Conservation (phyloP, 148 eudicot genomes). For the Suaeda aralocaspica region DNA sequence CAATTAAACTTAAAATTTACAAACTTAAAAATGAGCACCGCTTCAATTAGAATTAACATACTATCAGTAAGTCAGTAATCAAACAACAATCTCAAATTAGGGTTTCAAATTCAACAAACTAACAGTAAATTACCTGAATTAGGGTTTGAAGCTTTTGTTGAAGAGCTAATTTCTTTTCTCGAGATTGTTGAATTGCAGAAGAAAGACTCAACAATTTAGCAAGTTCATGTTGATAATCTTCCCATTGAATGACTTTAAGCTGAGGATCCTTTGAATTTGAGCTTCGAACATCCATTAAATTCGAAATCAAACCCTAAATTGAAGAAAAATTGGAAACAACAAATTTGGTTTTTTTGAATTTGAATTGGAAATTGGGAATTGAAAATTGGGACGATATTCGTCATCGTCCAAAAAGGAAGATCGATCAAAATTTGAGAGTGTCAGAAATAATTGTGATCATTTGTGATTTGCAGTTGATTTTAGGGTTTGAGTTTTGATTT, state of each 20-base stretch:
- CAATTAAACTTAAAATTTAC: neutral
- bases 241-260: constrained; percentile 57
- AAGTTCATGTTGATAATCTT: constrained; percentile 77
- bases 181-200: constrained; percentile 61
- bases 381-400: neutral
- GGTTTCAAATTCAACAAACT: neutral
- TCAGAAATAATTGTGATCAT: neutral
- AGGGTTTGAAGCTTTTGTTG: constrained; percentile 48
- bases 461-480: neutral
- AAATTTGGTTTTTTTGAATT: too few species aligned
- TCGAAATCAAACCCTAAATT: constrained; percentile 4
- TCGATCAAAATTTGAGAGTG: neutral
- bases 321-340: neutral
- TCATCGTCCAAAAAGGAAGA: constrained; percentile 2
- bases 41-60: too few species aligned
- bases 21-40: too few species aligned
- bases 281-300: constrained; percentile 26
- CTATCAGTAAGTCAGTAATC: neutral
- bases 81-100: neutral
- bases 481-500: neutral
- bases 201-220: constrained; percentile 66
- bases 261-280: constrained; percentile 15
- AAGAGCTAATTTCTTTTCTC: constrained; percentile 40
- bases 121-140: constrained; percentile 39
- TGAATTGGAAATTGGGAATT: constrained; percentile 3